Base-by-base conservation (phyloP, 306 rosid genomes). In the Prosopis cineraria region DNA sequence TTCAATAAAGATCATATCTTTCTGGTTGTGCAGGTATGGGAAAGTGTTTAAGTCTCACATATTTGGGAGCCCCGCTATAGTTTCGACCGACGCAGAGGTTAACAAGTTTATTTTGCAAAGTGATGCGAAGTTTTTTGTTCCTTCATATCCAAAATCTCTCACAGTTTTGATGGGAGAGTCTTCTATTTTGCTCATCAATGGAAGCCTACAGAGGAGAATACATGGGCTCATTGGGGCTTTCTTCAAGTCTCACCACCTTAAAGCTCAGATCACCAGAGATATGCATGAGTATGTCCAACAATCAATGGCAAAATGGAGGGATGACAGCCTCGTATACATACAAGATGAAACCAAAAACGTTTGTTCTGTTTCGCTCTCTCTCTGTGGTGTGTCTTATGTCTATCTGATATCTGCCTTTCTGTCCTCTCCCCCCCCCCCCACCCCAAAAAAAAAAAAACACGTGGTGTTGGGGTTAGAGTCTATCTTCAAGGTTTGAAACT, bases 1-100 rank as follows among this genome's bases (percentile, higher is more conserved):
- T 34, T 34, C n/a, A 6, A 8, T 20, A 65, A 20, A 40, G 50
- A n/a, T 67, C 5, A 14, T 17, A 20, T 70, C 44, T 29, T 22
- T 44, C 33, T 70, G 81, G 73, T 47, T 70, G 72, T 77, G 39
- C 5, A 95, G 99, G 91, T 88, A 95, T 74, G 99, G 99, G 1
- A 93, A 93, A 75, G 99, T 95, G 90, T 95, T 95, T 43, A 95
- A 88, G 86, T 95, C 99, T 25, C 99, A 95, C 85, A 86, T 95
- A 88, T 95, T 95, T 88, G 99, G 98, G 66, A 93, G 93, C 60
- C 90, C 96, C 16, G 89, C 97, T 7, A 93, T 95, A 52, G 86
- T 95, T 73, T 93, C 99, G 2, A 93, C 96, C 7, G 98, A 95
- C 89, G 91, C 96, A 72, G 98, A 91, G 76, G 98, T 93, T 76